phyloP scores from a whole-genome alignment of 495 filamentous ascomycete species.

The Annulohypoxylon moriforme region DNA sequence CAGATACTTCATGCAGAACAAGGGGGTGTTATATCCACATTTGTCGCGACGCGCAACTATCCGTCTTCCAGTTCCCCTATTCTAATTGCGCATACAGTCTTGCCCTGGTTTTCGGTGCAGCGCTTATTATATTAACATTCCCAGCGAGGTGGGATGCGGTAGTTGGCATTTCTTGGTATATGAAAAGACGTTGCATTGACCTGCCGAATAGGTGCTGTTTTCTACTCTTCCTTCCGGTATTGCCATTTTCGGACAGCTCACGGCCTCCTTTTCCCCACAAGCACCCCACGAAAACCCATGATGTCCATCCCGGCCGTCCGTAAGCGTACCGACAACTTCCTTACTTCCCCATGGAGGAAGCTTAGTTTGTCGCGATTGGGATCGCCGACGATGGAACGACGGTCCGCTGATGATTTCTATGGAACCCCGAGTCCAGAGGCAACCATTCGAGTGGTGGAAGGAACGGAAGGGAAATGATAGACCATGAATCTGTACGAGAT shows the following conservation, averaged over 20 bases:
- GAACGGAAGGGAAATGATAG: slow-evolving; percentile 13
- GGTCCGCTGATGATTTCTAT: slow-evolving; percentile 28
- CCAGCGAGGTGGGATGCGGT: slow-evolving; percentile 38
- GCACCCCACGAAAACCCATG: slow-evolving; percentile 33
- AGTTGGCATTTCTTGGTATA: slow-evolving; percentile 32
- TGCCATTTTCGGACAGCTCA: slow-evolving; percentile 41
- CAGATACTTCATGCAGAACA: not conserved
- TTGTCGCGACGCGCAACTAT: slow-evolving; percentile 1
- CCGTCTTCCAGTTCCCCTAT: slow-evolving; percentile 30
- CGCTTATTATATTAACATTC: slow-evolving; percentile 15
- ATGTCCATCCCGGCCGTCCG: slow-evolving; percentile 14
- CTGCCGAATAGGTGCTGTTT: slow-evolving; percentile 30
- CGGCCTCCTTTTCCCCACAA: slow-evolving; percentile 30
- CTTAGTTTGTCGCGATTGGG: slow-evolving; percentile 21
- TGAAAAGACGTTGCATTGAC: slow-evolving; percentile 28
- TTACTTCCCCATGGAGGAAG: slow-evolving; percentile 4
- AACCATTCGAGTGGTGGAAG: slow-evolving; percentile 27
- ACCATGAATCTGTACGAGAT: not conserved
- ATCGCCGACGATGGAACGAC: slow-evolving; percentile 45
- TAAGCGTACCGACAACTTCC: slow-evolving; percentile 8
- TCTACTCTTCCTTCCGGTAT: slow-evolving; percentile 42
- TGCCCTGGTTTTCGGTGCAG: slow-evolving; percentile 29
- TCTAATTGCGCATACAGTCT: slow-evolving; percentile 11
- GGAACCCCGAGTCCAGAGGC: slow-evolving; percentile 11
- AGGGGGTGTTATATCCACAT: slow-evolving; percentile 1